These are phyloP conservation scores for Boletus rubescentipes DNA, from an alignment of 768 basidiomycete species.

Conservation along the genomic window DNA sequence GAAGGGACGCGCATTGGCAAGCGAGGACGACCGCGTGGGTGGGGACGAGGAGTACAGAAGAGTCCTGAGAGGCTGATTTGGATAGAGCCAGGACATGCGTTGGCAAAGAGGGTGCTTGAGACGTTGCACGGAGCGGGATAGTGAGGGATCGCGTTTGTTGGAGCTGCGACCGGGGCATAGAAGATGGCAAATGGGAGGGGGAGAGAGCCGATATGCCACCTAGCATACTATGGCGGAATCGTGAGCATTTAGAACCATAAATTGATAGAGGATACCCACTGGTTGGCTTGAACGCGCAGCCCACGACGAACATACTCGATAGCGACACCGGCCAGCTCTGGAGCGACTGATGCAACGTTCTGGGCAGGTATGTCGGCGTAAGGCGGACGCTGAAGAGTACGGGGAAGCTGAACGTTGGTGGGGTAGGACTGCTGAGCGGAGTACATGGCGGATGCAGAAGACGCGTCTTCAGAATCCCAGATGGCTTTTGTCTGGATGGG, in stretches of 20 bases:
- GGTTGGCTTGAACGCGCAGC: slow-evolving; percentile 44
- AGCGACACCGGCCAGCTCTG: slow-evolving; percentile 50
- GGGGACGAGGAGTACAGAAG: slow-evolving; percentile 52
- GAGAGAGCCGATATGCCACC: slow-evolving; percentile 47
- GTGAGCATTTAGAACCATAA: slow-evolving; percentile 30
- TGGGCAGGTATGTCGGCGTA: slow-evolving; percentile 57
- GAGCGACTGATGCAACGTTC: slow-evolving; percentile 53
- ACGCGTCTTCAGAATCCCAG: slow-evolving; percentile 34
- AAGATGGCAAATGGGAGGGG: slow-evolving; percentile 41
- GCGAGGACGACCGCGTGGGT: slow-evolving; percentile 71
- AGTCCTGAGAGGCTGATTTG: slow-evolving; percentile 28
- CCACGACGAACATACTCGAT: slow-evolving; percentile 61
- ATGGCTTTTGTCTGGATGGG: slow-evolving; percentile 37
- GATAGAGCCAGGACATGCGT: slow-evolving; percentile 55
- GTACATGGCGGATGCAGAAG: slow-evolving; percentile 27
- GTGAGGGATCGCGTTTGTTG: slow-evolving; percentile 32
- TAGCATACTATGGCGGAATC: slow-evolving; percentile 37
- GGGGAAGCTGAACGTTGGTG: slow-evolving; percentile 62
- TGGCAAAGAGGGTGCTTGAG: slow-evolving; percentile 34
- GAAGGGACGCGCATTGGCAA: slow-evolving; percentile 64
- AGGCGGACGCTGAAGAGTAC: slow-evolving; percentile 62
- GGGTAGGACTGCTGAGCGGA: slow-evolving; percentile 30
- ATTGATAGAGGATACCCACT: slow-evolving; percentile 34
- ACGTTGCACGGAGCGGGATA: slow-evolving; percentile 31
- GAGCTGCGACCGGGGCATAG: slow-evolving; percentile 32